Evolutionary conservation across 2,329 filamentous ascomycete species (phyloP).

Genomic region (Colletotrichum sp.): DNA sequence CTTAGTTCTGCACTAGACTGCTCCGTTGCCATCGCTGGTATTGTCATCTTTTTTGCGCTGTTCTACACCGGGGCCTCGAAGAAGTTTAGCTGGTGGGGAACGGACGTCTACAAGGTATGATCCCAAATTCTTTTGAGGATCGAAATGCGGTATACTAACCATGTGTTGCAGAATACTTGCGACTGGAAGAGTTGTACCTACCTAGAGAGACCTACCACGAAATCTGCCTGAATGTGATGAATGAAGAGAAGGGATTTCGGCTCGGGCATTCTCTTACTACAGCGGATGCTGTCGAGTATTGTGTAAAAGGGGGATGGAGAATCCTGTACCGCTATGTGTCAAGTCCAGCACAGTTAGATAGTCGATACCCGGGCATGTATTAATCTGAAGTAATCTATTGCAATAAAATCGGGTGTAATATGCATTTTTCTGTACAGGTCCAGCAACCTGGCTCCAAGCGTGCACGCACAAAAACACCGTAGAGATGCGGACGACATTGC

Average conservation of each 20-base stretch:
- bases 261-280: background rate
- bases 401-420: background rate
- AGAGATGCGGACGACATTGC: fast-evolving
- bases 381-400: background rate
- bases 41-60: slow-evolving; percentile 38
- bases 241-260: no score
- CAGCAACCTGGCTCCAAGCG: background rate
- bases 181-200: slow-evolving; percentile 20
- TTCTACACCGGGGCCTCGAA: slow-evolving; percentile 33
- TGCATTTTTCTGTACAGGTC: background rate
- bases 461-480: background rate
- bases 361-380: background rate
- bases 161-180: slow-evolving; percentile 4
- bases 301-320: background rate
- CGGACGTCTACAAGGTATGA: slow-evolving; percentile 25
- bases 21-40: slow-evolving; percentile 33
- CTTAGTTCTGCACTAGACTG: slow-evolving; percentile 35
- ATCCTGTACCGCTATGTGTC: background rate
- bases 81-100: slow-evolving; percentile 35
- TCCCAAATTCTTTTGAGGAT: fast-evolving
- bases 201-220: background rate
- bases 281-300: background rate
- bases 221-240: background rate
- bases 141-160: background rate
- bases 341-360: background rate